These are phyloP conservation scores for Pythium aphanidermatum DNA, from an alignment of 352 stramenopile genomes.

Conservation along the genomic window DNA sequence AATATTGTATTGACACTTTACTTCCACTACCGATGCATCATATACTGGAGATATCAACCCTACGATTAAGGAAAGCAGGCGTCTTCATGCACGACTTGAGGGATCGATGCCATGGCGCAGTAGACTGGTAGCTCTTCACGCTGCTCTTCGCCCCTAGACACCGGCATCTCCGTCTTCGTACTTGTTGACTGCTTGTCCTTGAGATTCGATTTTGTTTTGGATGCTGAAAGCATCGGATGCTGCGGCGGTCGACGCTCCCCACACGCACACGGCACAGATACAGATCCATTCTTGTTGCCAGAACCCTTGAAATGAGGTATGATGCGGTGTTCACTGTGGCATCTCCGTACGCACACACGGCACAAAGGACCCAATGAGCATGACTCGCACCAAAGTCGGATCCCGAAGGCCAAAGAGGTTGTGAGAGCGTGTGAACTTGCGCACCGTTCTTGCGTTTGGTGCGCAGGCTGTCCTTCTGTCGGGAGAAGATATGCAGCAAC, in stretches of 20 bases:
- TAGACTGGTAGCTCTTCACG: background rate
- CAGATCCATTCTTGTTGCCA: background rate
- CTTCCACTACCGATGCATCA: too few species aligned
- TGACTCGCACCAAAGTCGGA: slow-evolving; percentile 42
- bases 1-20: too few species aligned
- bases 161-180: too few species aligned
- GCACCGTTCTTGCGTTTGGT: slow-evolving; percentile 14
- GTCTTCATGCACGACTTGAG: too few species aligned
- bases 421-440: slow-evolving; percentile 25
- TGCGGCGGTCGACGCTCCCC: slow-evolving; percentile 7
- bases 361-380: slow-evolving; percentile 41
- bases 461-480: slow-evolving; percentile 10
- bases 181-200: too few species aligned
- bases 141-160: background rate
- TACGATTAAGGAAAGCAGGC: too few species aligned
- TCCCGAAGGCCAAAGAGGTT: slow-evolving; percentile 22
- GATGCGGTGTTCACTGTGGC: slow-evolving; percentile 41
- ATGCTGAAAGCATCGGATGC: background rate
- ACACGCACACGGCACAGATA: slow-evolving; percentile 1
- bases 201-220: too few species aligned
- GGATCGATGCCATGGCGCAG: slow-evolving; percentile 5
- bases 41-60: too few species aligned
- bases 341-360: slow-evolving; percentile 41
- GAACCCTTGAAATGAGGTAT: slow-evolving; percentile 5
- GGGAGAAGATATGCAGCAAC: slow-evolving; percentile 19